Base-by-base conservation (phyloP, 371 early-diverging fungal genomes). In the Mucor mucedo region DNA sequence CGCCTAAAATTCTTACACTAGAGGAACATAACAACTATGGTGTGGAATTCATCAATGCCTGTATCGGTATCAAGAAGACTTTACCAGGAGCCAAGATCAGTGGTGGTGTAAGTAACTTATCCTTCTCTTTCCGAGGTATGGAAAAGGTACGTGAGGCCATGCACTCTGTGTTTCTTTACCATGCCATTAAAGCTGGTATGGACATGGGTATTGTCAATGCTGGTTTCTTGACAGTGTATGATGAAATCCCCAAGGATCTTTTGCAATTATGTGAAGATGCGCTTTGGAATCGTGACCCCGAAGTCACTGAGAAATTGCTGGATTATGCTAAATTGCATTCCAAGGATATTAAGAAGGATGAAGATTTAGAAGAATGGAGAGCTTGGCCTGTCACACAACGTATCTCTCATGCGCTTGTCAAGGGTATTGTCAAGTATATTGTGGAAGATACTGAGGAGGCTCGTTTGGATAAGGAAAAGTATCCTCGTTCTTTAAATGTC, bases 171-270 rank as follows among this genome's bases (percentile, higher is more conserved):
- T 96, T 96, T 71, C 75, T 95, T 71, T 96, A 90, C 77, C 96
- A 96, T 67, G 86, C 95, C 16, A 93, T 94, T 71, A 84, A 91
- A 72, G 94, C 84, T 14, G 95, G 96, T 16, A 91, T 96, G 92
- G 95, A 95, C 74, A 95, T 96, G 97, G 97, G 96, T 67, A 96
- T 96, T 62, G 97, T 96, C 66, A 95, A 95, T 73, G 93, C 95
- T 10, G 97, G 96, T 65, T 91, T 91, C 83, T 82, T 95, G 80
- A 91, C 95, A 29, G 93, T 95, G 56, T 95, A 96, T 65, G 95
- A 94, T 69, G 95, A 95, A 55, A 94, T 96, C 50, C 94, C 94
- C 65, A 93, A 94, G 77, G 95, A 95, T 69, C 77, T 96, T 54
- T 73, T 95, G 45, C 75, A 91, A 59, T 84, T 96, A 16, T 96